phyloP scores from a whole-genome alignment of 2,329 filamentous ascomycete genomes.

The Endoconidiophora polonica region DNA sequence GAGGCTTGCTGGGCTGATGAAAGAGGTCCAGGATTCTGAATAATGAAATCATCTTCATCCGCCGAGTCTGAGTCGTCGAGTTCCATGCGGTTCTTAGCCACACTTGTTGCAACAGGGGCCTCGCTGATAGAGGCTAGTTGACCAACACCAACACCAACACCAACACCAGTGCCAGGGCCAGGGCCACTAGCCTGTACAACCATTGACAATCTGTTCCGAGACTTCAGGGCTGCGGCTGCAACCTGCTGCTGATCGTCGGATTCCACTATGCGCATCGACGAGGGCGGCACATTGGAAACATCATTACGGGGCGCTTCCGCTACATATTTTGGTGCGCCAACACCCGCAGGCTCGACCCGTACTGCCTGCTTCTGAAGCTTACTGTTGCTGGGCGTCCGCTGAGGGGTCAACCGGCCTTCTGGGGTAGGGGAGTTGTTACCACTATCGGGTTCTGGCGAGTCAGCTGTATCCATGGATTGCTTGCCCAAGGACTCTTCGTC shows the following conservation, averaged over 20 bases:
- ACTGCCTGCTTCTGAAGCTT: slow-evolving; percentile 53
- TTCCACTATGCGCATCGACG: slow-evolving; percentile 43
- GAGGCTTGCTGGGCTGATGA: background rate
- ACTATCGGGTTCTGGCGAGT: slow-evolving; percentile 7
- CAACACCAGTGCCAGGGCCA: background rate
- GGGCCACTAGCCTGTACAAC: background rate
- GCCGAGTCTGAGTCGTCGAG: slow-evolving; percentile 55
- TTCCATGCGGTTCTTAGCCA: slow-evolving; percentile 43
- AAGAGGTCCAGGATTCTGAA: slow-evolving; percentile 14
- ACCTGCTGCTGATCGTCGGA: slow-evolving; percentile 29
- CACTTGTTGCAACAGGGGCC: slow-evolving; percentile 24
- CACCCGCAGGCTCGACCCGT: slow-evolving; percentile 16
- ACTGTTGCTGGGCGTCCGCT: slow-evolving; percentile 35
- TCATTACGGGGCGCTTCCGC: slow-evolving; percentile 30
- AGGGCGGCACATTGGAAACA: slow-evolving; percentile 38
- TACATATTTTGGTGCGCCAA: slow-evolving; percentile 10
- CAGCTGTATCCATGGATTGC: slow-evolving; percentile 12
- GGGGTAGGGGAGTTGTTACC: slow-evolving; percentile 14
- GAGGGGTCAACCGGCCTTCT: slow-evolving; percentile 28
- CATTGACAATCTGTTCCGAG: slow-evolving; percentile 9
- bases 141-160: too few species aligned
- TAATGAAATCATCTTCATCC: slow-evolving; percentile 24
- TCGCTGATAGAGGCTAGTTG: slow-evolving; percentile 6
- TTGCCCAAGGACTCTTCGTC: slow-evolving; percentile 38
- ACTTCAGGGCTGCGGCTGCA: slow-evolving; percentile 4